Evolutionary conservation across 345 rosid genomes (phyloP).

Genomic region (Brassica nigra): DNA sequence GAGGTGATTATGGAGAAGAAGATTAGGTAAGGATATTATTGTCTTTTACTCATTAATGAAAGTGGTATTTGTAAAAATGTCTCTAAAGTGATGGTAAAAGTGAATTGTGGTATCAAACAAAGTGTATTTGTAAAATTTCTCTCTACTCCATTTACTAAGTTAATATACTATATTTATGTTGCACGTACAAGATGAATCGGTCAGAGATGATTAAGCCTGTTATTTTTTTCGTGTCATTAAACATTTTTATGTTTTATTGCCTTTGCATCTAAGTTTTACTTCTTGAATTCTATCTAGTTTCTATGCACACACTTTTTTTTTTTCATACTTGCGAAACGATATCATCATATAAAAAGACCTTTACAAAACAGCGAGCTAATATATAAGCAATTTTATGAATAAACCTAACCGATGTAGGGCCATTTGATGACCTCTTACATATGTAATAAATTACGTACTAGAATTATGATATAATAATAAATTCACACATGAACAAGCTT

Average conservation of each 20-base stretch:
- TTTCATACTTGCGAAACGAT: neutral
- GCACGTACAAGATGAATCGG: neutral
- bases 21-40: no score
- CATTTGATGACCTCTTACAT: conserved; percentile 26
- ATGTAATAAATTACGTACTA: neutral
- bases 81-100: no score
- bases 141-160: neutral
- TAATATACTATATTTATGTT: neutral
- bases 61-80: no score
- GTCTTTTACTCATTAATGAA: no score
- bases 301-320: neutral
- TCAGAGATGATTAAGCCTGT: neutral
- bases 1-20: no score
- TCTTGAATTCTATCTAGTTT: neutral
- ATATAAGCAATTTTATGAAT: neutral
- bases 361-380: neutral
- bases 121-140: no score
- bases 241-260: neutral
- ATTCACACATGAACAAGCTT: neutral
- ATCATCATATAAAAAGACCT: neutral
- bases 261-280: neutral
- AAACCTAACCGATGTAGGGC: conserved; percentile 2
- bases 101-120: no score
- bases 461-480: neutral
- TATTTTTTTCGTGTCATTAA: neutral